Evolutionary conservation across 208 protist genomes (phyloP), one percentile per base, ranked within the genome.

Genomic region (Leishmania aethiopica): DNA sequence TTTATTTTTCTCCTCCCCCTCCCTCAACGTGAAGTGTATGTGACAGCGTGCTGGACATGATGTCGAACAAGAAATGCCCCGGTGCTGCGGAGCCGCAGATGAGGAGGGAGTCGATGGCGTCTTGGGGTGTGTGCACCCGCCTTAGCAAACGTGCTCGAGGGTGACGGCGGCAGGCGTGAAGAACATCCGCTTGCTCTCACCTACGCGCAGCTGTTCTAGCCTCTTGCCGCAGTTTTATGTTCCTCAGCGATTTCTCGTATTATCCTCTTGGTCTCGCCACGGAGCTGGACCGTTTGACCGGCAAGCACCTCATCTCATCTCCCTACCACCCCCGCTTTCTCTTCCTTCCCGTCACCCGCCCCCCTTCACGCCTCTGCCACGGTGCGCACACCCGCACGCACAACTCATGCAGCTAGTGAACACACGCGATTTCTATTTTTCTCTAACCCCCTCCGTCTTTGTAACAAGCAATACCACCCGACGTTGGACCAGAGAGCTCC

Each of bases 401-500:
- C 8, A 69, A 32, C 0, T 7, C 62, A 40, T 8, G 15, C 62
- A 69, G 62, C 62, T 69, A 69, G 32, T 69, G 62, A 69, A 81
- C 74, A 75, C 51, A 76, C 64, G 69, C 69, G 69, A 55, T 75
- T 81, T 1, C 76, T 69, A 64, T 55, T 79, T 47, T 66, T 77
- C 17, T 79, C 47, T 72, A 53, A 47, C 62, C 55, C n/a, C 66
- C 76, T 35, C 59, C 60, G 45, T 67, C 35, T 76, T 75, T 70
- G 60, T 49, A 84, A 81, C 67, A 40, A 75, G 62, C 45, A 70
- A n/a, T 64, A 75, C 71, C 74, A 47, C 79, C 42, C 78, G 25
- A 59, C 51, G 35, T 59, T 69, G 42, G 67, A 75, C 25, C 32
- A 81, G 28, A 28, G n/a, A 40, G 32, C 47, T 40, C 32, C 40